A percentile compares a stretch with the other conserved stretches of the same genome.
phyloP scores from a whole-genome alignment of 495 filamentous ascomycete genomes.

The Viridothelium virens region DNA sequence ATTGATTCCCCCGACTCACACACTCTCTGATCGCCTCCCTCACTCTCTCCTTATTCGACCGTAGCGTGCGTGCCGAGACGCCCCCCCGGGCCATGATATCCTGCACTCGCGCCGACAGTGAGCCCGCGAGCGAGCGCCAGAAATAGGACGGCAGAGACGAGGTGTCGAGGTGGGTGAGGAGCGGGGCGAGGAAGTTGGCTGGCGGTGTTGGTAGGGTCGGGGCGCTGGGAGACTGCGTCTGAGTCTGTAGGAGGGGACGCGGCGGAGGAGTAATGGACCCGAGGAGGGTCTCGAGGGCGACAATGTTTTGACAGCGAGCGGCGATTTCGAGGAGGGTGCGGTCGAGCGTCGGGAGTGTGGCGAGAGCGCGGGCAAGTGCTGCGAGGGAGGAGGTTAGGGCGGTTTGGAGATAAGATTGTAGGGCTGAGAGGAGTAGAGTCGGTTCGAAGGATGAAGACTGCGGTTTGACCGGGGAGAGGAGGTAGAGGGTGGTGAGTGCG shows the following conservation, averaged over 20 bases:
- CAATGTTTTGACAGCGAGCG: constrained; percentile 79
- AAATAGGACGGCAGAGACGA: constrained; percentile 81
- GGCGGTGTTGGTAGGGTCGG: constrained; percentile 25
- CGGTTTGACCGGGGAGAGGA: constrained; percentile 59
- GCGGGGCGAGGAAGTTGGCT: constrained; percentile 59
- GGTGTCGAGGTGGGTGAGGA: constrained; percentile 77
- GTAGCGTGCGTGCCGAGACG: constrained; percentile 70
- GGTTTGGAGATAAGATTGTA: constrained; percentile 73
- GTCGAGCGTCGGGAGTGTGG: constrained; percentile 73
- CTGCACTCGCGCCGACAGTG: constrained; percentile 65
- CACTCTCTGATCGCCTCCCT: constrained; percentile 72
- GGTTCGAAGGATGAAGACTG: constrained; percentile 48
- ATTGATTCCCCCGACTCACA: constrained; percentile 63
- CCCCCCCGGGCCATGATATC: constrained; percentile 78
- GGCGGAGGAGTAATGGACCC: constrained; percentile 54
- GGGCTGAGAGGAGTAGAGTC: constrained; percentile 61
- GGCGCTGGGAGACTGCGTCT: background rate
- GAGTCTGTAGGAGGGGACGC: constrained; percentile 51
- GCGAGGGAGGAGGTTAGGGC: constrained; percentile 68
- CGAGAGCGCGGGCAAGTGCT: constrained; percentile 61
- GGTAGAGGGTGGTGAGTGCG: constrained; percentile 68
- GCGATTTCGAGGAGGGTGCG: constrained; percentile 74
- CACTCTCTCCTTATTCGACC: constrained; percentile 64
- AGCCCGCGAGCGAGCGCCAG: constrained; percentile 78
- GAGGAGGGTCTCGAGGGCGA: constrained; percentile 75